A percentile compares a stretch with the other conserved stretches of the same genome.
Conservation (phyloP, 2,329 filamentous ascomycete species). For the Graphilbum ipis-grandicollis region DNA sequence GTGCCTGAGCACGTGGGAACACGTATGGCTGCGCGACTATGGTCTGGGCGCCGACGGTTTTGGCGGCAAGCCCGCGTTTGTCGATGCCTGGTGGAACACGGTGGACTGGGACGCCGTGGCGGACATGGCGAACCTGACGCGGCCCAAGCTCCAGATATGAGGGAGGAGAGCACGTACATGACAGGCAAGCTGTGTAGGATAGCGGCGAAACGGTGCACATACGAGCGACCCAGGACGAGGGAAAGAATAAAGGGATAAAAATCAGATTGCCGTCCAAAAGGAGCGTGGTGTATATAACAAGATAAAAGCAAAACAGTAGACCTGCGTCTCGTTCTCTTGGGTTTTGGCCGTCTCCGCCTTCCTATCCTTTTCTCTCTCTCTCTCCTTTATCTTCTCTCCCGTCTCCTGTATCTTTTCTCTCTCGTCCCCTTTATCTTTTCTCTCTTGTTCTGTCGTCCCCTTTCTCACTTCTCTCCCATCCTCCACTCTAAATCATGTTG, state of each 20-base stretch:
- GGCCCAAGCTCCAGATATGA: conserved; percentile 7
- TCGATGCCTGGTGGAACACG: conserved; percentile 70
- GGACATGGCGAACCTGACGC: conserved; percentile 17
- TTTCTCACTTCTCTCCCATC: background rate
- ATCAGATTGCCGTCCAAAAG: conserved; percentile 8
- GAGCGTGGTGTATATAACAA: conserved; percentile 9
- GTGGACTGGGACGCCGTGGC: conserved; percentile 73
- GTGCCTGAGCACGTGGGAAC: conserved; percentile 94
- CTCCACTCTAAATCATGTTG: conserved; percentile 41
- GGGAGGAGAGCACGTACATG: too few species aligned
- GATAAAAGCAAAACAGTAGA: background rate
- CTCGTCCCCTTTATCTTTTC: background rate
- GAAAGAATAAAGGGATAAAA: background rate
- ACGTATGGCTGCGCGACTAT: conserved; percentile 77
- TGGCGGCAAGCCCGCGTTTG: conserved; percentile 57
- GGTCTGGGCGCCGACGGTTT: conserved; percentile 37
- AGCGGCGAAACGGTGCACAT: too few species aligned
- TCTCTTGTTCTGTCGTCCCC: background rate
- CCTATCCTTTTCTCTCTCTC: background rate
- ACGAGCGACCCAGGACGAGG: too few species aligned
- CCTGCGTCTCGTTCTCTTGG: background rate
- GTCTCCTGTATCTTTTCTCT: background rate
- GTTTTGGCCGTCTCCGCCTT: background rate
- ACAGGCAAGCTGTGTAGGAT: conserved; percentile 6
- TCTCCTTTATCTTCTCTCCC: background rate